Base-by-base conservation (phyloP, 257 asterid species). In the Rubia yunnanensis region DNA sequence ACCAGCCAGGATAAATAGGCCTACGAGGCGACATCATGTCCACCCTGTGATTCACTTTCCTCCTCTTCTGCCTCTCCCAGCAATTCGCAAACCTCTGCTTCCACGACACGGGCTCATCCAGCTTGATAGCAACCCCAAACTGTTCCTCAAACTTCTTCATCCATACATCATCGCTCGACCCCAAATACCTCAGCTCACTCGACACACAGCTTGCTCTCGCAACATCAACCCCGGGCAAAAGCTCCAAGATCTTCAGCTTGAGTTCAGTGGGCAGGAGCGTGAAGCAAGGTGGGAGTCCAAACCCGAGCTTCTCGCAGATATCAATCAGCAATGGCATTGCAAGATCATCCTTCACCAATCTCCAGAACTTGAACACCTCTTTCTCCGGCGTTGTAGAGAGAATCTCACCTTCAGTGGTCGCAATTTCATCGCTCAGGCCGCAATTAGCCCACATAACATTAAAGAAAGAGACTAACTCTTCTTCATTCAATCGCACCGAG, bases 401-500 rank as follows among this genome's bases (percentile, higher is more conserved):
- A 22, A 56, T 30, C 53, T 68, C 72, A 24, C 75, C 86, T 48
- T 60, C 72, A 18, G 55, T 27, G 13, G 59, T 24, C 34, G 30
- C 36, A 2, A 75, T n/a, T 62, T 63, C 76, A 56, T 85, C 96
- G 10, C 53, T 24, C 6, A 66, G 56, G 20, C 92, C 89, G 66
- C 95, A 89, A 68, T 87, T 82, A 5, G 97, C 96, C 98, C 96
- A 84, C 2, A 79, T 95, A 24, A 82, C 84, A 66, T 90, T 94
- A 82, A 94, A 83, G 39, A 81, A 80, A 0, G 95, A 82, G 26
- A 82, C 83, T 63, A 94, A 55, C 24, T 77, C 70, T 26, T 74
- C 87, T 79, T 85, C 96, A 20, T 90, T 78, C 58, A 94, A 70
- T 9, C 53, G 72, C 62, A 82, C 89, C 20, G 69, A 62, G 70